Evolutionary conservation across 805 yeast genomes (phyloP), one percentile per base, ranked within the genome.

Genomic region (Lipomyces starkeyi): DNA sequence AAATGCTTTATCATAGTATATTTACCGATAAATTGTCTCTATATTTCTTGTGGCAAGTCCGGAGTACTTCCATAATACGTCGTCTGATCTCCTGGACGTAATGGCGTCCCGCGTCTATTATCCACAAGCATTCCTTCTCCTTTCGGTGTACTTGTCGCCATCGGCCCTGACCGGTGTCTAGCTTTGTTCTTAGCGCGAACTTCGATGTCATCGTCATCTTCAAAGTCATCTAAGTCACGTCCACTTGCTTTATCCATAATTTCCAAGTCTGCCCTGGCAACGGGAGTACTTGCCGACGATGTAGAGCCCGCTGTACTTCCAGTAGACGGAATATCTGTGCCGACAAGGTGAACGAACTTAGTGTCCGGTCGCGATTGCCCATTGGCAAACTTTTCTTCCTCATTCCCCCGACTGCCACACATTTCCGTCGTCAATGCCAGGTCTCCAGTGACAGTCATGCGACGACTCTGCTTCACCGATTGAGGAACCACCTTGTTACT

Each of bases 51-150:
- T 6, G n/a, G 49, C 20, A 43, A 17, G 8, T 43, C 49, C 22
- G 49, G 49, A 25, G 22, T 53, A 53, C 27, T 53, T 53, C 56
- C 56, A 20, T 53, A 53, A 25, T 53, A 53, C 56, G 56, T 53
- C 3, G 56, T 53, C 29, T n/a, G 56, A 0, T 53, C 32, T 7
- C 29, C 56, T 2, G 32, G 32, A 43, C 9, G 20, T 14, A 14
- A 43, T 13, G 56, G 13, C 6, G 17, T 22, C 14, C 56, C 17
- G 56, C 4, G 56, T 13, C 27, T 22, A 13, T 17, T 13, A 53
- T n/a, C 56, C 14, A 20, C 7, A 17, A n/a, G 32, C 32, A 53
- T 20, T 25, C 9, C 17, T 4, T 53, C 3, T 53, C 56, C 32
- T n/a, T 22, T 53, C n/a, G 56, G 56, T 27, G 56, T 53, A 20